Percentiles rank a stretch among this genome's conserved stretches.
These are phyloP conservation scores for Neurospora pannonica DNA, from an alignment of 495 filamentous ascomycete genomes.

Conservation along the genomic window DNA sequence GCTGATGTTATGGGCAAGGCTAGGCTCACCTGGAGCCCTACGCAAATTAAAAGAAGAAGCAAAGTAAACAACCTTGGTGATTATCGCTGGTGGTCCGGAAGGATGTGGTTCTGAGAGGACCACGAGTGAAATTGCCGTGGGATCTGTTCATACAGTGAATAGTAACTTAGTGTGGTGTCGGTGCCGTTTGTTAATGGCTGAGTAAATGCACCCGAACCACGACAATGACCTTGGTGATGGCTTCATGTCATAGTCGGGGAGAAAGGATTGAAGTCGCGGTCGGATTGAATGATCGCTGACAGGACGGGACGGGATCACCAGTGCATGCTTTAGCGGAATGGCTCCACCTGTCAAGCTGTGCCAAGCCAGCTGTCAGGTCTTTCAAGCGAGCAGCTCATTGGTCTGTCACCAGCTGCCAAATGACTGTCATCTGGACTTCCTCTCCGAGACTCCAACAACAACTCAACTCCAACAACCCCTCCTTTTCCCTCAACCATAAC, in stretches of 20 bases:
- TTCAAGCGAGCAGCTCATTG: not conserved
- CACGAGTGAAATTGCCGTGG: not conserved
- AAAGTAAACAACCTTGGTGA: not conserved
- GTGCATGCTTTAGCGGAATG: not conserved
- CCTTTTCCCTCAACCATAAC: not conserved
- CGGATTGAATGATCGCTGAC: not conserved
- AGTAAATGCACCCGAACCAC: not conserved
- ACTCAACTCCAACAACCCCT: not conserved
- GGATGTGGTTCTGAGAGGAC: not conserved
- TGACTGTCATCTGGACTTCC: not conserved
- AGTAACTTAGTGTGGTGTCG: not conserved
- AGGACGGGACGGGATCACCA: not conserved
- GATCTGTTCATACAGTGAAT: not conserved
- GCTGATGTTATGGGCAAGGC: not conserved
- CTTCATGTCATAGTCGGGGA: not conserved
- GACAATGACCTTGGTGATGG: not conserved
- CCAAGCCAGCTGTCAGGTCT: not conserved
- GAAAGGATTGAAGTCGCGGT: not conserved
- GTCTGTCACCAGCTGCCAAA: not conserved
- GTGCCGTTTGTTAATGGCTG: not conserved
- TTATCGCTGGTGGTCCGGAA: not conserved
- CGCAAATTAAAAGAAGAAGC: not conserved
- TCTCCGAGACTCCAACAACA: not conserved
- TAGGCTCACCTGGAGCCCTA: not conserved
- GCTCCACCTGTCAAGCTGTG: not conserved